Percentiles rank a stretch among this genome's conserved stretches.
Evolutionary conservation across 768 basidiomycete genomes (phyloP).

Genomic region (Hygrocybe punicea): DNA sequence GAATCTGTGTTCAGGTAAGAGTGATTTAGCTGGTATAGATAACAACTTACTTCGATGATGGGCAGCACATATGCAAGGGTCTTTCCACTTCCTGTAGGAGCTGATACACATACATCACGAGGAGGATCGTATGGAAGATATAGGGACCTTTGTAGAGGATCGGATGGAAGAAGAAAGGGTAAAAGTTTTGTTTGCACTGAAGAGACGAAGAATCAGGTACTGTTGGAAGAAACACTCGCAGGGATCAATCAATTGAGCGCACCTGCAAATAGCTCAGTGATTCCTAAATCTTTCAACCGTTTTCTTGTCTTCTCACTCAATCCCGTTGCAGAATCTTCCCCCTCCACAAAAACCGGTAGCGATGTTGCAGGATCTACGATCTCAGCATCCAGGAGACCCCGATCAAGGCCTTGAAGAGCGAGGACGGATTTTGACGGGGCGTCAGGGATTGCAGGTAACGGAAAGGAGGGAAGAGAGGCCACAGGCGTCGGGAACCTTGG

Average conservation of each 20-base stretch:
- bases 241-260: not conserved
- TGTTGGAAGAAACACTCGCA: not conserved
- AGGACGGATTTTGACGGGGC: conserved; percentile 70
- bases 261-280: conserved; percentile 72
- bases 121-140: conserved; percentile 66
- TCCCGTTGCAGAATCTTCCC: conserved; percentile 43
- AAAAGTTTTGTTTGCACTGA: conserved; percentile 87
- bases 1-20: conserved; percentile 43
- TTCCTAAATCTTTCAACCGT: conserved; percentile 70
- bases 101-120: conserved; percentile 87
- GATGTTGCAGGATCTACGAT: conserved; percentile 56
- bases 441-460: conserved; percentile 60
- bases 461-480: conserved; percentile 61
- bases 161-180: conserved; percentile 66
- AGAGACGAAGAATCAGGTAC: not conserved
- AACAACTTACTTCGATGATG: conserved; percentile 68
- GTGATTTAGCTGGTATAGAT: not conserved
- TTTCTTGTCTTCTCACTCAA: conserved; percentile 58
- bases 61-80: conserved; percentile 95
- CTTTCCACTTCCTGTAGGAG: conserved; percentile 97
- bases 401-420: conserved; percentile 75
- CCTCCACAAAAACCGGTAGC: conserved; percentile 41
- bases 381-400: conserved; percentile 65
- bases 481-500: conserved; percentile 19
- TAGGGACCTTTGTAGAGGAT: conserved; percentile 41